A percentile compares a stretch with the other conserved stretches of the same genome.
These are phyloP conservation scores for Solanum hybrid DNA, from an alignment of 305 asterid species.

Conservation along the genomic window DNA sequence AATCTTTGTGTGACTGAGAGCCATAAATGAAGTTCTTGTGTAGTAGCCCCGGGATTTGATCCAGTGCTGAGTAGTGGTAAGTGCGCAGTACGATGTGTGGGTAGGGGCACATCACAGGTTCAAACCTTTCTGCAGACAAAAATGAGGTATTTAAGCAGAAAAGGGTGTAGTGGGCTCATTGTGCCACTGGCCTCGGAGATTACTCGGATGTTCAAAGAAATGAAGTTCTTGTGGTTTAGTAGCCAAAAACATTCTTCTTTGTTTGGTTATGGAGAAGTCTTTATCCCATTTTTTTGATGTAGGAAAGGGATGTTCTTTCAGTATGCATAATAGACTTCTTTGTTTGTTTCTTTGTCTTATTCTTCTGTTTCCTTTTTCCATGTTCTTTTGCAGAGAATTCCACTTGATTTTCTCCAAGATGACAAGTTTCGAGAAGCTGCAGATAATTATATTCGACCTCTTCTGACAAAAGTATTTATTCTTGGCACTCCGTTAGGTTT, in stretches of 20 bases:
- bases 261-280: not conserved
- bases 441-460: slow-evolving; percentile 2
- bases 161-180: not conserved
- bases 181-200: not conserved
- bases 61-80: not conserved
- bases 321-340: not conserved
- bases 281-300: not conserved
- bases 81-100: not conserved
- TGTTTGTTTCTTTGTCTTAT: not conserved
- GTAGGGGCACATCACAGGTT: not conserved
- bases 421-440: slow-evolving; percentile 7
- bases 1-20: not conserved
- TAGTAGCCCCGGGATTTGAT: not conserved
- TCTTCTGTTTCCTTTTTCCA: not conserved
- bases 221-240: not conserved
- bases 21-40: not conserved
- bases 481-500: not conserved
- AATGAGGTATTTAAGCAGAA: not conserved
- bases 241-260: not conserved
- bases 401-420: slow-evolving; percentile 7
- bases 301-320: not conserved
- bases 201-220: not conserved
- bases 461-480: slow-evolving; percentile 16
- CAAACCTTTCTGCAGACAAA: not conserved
- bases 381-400: slow-evolving; percentile 5